Evolutionary conservation across 2,329 filamentous ascomycete species (phyloP).

Genomic region (Metarhizium album): DNA sequence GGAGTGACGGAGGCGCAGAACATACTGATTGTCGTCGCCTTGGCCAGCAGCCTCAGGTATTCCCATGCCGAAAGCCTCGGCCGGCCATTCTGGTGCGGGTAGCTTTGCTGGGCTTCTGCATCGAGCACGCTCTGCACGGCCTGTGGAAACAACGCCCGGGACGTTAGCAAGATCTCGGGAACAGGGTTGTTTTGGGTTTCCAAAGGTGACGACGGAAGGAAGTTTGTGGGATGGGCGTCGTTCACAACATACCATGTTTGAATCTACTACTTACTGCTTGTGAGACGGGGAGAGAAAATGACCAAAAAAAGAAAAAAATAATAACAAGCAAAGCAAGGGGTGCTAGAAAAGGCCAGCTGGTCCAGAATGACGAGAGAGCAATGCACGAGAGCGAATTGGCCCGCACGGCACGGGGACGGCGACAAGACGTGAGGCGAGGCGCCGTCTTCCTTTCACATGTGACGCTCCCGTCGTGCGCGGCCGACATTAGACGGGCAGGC

Average conservation of each 20-base stretch:
- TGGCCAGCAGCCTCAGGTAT: constrained; percentile 4
- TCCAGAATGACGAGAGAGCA: neutral
- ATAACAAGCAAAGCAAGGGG: neutral
- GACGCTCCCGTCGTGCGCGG: neutral
- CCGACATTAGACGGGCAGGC: too few species aligned
- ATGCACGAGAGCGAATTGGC: neutral
- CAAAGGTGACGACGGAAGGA: neutral
- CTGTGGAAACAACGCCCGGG: neutral
- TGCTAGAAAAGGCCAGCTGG: neutral
- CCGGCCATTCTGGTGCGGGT: constrained; percentile 2
- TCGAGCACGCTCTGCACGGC: neutral
- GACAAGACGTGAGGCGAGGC: neutral
- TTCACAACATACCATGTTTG: too few species aligned
- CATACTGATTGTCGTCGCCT: constrained; percentile 4
- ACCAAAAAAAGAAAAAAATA: too few species aligned
- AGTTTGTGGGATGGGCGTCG: neutral
- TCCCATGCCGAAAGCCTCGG: constrained; percentile 5
- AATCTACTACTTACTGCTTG: too few species aligned
- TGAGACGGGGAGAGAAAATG: too few species aligned
- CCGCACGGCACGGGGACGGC: neutral
- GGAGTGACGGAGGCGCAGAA: neutral
- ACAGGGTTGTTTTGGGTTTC: too few species aligned
- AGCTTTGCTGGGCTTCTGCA: neutral
- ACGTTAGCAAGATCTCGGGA: neutral
- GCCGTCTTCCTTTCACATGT: neutral